These are phyloP conservation scores for Toxicodendron radicans DNA, from an alignment of 345 rosid species.

Conservation along the genomic window DNA sequence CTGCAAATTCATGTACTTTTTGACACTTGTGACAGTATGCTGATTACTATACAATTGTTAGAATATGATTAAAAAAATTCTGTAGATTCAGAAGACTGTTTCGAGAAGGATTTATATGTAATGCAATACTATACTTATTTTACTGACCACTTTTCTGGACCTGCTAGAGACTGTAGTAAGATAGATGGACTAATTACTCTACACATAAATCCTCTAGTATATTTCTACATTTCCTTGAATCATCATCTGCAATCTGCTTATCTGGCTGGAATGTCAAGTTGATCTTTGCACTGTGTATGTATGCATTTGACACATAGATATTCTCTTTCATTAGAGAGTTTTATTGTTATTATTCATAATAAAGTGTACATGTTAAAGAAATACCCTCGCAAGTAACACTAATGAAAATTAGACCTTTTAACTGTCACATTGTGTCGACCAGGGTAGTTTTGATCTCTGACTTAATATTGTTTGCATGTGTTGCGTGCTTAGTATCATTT, in stretches of 20 bases:
- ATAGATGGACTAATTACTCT: background rate
- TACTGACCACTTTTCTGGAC: background rate
- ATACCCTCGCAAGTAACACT: too few relatives aligned
- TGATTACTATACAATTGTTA: background rate
- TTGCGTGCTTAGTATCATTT: background rate
- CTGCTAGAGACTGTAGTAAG: background rate
- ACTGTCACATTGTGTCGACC: background rate
- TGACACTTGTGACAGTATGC: background rate
- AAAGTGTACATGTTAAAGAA: too few relatives aligned
- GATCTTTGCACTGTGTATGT: background rate
- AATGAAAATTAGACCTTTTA: background rate
- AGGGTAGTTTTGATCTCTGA: background rate
- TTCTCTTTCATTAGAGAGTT: background rate
- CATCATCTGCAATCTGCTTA: background rate
- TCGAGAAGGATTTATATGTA: background rate
- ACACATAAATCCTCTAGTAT: background rate
- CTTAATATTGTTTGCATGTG: background rate
- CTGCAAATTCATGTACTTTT: background rate
- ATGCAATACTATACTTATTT: background rate
- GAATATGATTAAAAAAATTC: background rate
- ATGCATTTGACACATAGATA: background rate
- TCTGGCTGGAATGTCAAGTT: background rate
- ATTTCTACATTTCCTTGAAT: background rate
- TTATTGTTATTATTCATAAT: background rate
- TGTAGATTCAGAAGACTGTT: background rate